Evolutionary conservation across 495 filamentous ascomycete genomes (phyloP).

Genomic region (Lindgomyces ingoldianus): DNA sequence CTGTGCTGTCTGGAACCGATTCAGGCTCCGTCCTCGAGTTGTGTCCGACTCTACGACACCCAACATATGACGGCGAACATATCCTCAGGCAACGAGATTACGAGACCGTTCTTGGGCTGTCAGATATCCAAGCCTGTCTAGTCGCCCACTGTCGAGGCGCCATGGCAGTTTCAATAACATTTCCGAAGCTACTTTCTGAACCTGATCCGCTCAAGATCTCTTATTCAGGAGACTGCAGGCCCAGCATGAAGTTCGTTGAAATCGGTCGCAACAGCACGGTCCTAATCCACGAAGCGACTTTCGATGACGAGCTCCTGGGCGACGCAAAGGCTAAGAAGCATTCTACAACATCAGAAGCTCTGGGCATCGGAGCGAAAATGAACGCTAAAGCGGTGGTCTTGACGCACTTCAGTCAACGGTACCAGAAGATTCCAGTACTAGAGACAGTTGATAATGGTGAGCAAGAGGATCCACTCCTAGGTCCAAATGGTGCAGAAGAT

Average conservation of each 20-base stretch:
- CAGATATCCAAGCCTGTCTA: conserved; percentile 56
- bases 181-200: conserved; percentile 48
- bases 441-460: conserved; percentile 44
- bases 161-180: conserved; percentile 73
- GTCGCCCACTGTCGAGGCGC: conserved; percentile 82
- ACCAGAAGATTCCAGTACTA: conserved; percentile 75
- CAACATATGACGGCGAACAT: neutral
- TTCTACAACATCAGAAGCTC: conserved; percentile 78
- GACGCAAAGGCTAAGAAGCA: conserved; percentile 90
- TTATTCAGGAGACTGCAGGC: conserved; percentile 91
- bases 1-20: neutral
- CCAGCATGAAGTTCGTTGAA: conserved; percentile 63
- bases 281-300: conserved; percentile 93
- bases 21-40: conserved; percentile 12
- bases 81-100: conserved; percentile 13
- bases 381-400: conserved; percentile 71
- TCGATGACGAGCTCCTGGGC: conserved; percentile 75
- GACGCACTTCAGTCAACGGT: conserved; percentile 96
- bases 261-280: conserved; percentile 77
- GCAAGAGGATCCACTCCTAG: conserved; percentile 32
- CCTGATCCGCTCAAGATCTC: conserved; percentile 68
- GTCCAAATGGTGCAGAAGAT: conserved; percentile 39
- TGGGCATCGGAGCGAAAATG: conserved; percentile 77
- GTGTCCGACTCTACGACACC: neutral
- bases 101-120: conserved; percentile 45